Percentiles rank a stretch among this genome's conserved stretches.
Evolutionary conservation across 495 filamentous ascomycete genomes (phyloP).

Genomic region (Cercophora newfieldiana): DNA sequence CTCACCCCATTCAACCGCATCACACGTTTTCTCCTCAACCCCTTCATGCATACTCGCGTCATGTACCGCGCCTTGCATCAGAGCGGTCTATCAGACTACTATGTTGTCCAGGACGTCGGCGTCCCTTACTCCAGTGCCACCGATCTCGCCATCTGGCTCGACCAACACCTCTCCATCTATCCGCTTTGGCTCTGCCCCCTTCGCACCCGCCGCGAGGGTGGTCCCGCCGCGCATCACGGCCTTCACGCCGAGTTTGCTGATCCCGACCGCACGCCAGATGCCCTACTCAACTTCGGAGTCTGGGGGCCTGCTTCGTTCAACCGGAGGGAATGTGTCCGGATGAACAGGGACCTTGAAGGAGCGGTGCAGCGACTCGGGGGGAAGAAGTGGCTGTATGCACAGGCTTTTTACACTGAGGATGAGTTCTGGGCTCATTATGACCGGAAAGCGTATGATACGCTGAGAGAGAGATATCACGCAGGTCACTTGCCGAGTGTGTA

Average conservation of each 20-base stretch:
- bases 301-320: slow-evolving; percentile 43
- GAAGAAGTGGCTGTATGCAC: slow-evolving; percentile 54
- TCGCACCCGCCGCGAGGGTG: slow-evolving; percentile 26
- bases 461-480: slow-evolving; percentile 50
- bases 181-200: slow-evolving; percentile 60
- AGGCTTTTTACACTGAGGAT: slow-evolving; percentile 55
- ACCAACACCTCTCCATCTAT: slow-evolving; percentile 44
- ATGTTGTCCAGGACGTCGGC: slow-evolving; percentile 57
- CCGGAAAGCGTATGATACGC: slow-evolving; percentile 45
- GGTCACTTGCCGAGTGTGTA: slow-evolving; percentile 50
- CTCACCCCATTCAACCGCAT: slow-evolving; percentile 53
- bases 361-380: slow-evolving; percentile 61
- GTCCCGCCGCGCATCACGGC: slow-evolving; percentile 32
- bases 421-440: slow-evolving; percentile 57
- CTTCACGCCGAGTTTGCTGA: slow-evolving; percentile 40
- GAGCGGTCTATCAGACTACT: slow-evolving; percentile 46
- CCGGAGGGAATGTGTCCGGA: slow-evolving; percentile 37
- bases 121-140: slow-evolving; percentile 44
- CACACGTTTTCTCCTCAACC: slow-evolving; percentile 51
- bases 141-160: slow-evolving; percentile 45
- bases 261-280: slow-evolving; percentile 25
- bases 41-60: slow-evolving; percentile 58
- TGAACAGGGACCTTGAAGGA: slow-evolving; percentile 61
- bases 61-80: slow-evolving; percentile 58
- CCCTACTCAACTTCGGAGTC: slow-evolving; percentile 49